Conservation (phyloP, 257 asterid species). For the Henckelia pumila region DNA sequence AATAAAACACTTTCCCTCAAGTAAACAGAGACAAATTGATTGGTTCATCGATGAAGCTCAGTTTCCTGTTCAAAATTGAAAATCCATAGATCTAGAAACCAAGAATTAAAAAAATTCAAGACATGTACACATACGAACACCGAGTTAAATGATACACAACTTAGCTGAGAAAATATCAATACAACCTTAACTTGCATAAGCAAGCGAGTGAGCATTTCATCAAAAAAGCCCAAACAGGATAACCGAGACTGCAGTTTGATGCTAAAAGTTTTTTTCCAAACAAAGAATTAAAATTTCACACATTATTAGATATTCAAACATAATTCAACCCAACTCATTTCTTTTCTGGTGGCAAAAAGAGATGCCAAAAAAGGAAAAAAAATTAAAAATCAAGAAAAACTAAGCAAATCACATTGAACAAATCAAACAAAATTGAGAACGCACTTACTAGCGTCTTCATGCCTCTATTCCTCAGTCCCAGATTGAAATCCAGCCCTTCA, state of each 20-base stretch:
- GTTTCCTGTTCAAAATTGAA: conserved; percentile 22
- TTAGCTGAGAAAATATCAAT: conserved; percentile 29
- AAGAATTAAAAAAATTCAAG: conserved; percentile 16
- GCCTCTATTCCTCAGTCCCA: conserved; percentile 43
- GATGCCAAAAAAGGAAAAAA: conserved; percentile 29
- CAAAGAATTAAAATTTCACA: background rate
- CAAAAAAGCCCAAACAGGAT: background rate
- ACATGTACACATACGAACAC: conserved; percentile 36
- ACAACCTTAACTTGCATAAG: conserved; percentile 25
- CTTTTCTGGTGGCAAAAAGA: conserved; percentile 23
- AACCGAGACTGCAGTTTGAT: background rate
- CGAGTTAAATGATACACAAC: conserved; percentile 24
- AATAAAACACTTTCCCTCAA: background rate
- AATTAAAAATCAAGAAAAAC: conserved; percentile 7
- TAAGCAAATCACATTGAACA: conserved; percentile 8
- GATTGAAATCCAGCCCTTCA: background rate
- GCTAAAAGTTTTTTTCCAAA: background rate
- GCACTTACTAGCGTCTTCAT: conserved; percentile 99
- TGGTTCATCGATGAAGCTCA: conserved; percentile 24
- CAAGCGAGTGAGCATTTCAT: background rate
- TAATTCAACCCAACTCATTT: conserved; percentile 21
- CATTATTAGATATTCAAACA: conserved; percentile 12
- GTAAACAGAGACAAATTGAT: conserved; percentile 21
- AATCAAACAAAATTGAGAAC: conserved; percentile 34
- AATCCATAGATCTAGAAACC: conserved; percentile 33